Evolutionary conservation across 2,329 filamentous ascomycete genomes (phyloP), one percentile per base, ranked within the genome.

Genomic region (Zasmidium angulare): DNA sequence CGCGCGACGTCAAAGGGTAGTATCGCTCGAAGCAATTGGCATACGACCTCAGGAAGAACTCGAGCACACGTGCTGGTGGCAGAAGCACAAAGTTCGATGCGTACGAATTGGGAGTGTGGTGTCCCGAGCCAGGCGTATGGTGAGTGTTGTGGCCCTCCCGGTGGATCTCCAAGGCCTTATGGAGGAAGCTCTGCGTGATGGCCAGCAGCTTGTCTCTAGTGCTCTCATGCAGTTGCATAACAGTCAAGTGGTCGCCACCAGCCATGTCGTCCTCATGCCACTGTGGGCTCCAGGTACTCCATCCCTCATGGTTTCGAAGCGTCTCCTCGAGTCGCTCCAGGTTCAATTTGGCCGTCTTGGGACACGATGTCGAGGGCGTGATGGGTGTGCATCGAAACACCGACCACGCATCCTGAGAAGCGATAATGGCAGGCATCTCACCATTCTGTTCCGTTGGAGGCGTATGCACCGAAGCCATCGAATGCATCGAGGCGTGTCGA

Each of bases 111-210:
- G 78, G 73, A 46, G 80, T 81, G 12, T 76, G 76, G 3, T 62
- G 61, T 26, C 64, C 64, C 58, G 56, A 63, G 53, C 21, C 12
- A 19, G 56, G 26, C 21, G 61, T 29, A 43, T 43, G n/a, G 57
- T 61, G 51, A 50, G 54, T 23, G 12, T 49, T 47, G 46, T 58
- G 55, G 12, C 64, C 66, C 60, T 84, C 80, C 50, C 83, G 81
- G 71, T 89, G 87, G 47, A 87, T 88, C 14, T 89, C 85, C 2
- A 89, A 79, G 1, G 88, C 88, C 68, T 88, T 89, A 73, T 89
- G 85, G 9, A 90, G 76, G 70, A 89, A 89, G 46, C 80, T 84
- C 70, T 89, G 87, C 0, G 86, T 89, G 62, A 89, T 89, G 51
- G 86, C 87, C n/a, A 89, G 80, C 67, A 90, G 82, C 70, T 86